Evolutionary conservation across 2,329 filamentous ascomycete species (phyloP), one percentile per base, ranked within the genome.

Genomic region (Aspergillus awamori): DNA sequence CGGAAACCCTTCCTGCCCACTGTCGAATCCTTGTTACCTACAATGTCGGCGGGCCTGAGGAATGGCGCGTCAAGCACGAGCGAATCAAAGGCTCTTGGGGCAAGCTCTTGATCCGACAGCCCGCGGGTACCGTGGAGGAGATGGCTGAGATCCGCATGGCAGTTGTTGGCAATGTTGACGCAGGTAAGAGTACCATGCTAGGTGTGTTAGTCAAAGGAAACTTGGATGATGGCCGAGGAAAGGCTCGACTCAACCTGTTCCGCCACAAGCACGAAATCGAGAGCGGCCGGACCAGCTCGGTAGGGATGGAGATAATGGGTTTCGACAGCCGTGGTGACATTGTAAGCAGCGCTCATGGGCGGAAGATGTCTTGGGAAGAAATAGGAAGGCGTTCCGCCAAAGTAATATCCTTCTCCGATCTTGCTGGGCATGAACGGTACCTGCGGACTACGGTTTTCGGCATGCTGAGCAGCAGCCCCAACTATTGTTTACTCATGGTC

Each of bases 241-340:
- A 91, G 76, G 94, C 95, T 49, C 89, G 95, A 64, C 91, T 99
- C 55, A 98, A 97, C 67, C 87, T 99, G 11, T 99, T 99, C 79
- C 87, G 95, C 15, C 95, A 99, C 77, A 98, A 99, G 78, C 95
- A 99, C 72, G 95, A 99, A 79, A 90, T 98, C 43, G 95, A 99
- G 78, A 95, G 91, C 51, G 95, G 95, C 1, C 86, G 95, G 66
- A 99, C 95, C 8, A 97, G 92, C 74, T 97, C 93, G 0, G 95
- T 99, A 0, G 94, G 95, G 45, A 96, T 98, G 93, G 95, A 99
- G 77, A 98, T 98, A 63, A 93, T 98, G 89, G 95, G 95, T 2
- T 99, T 97, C 69, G 93, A 98, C 76, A 92, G 90, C 54, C 85
- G 86, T 58, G 94, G 95, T 28, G 87, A 93, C 26, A 89, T 97